These are phyloP conservation scores for Alloascoidea hylecoeti DNA, from an alignment of 805 yeast species.

Conservation along the genomic window DNA sequence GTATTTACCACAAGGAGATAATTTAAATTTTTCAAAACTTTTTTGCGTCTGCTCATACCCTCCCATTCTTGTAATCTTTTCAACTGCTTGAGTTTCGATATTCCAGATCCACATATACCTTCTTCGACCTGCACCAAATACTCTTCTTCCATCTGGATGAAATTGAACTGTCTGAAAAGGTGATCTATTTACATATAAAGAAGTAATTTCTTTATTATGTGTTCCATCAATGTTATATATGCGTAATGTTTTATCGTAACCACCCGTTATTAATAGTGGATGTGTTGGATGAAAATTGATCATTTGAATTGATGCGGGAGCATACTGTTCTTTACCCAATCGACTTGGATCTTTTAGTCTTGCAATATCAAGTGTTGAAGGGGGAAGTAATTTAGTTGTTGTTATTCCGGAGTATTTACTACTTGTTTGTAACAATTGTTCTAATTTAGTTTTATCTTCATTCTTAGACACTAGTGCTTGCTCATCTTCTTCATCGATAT, in stretches of 20 bases:
- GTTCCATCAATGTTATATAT: constrained; percentile 87
- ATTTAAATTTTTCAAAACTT: constrained; percentile 75
- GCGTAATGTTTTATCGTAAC: constrained; percentile 81
- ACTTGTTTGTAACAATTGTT: constrained; percentile 14
- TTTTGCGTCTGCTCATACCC: constrained; percentile 82
- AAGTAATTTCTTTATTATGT: constrained; percentile 64
- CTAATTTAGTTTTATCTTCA: constrained; percentile 17
- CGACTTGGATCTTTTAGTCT: constrained; percentile 65
- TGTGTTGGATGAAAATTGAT: constrained; percentile 73
- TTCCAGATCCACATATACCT: constrained; percentile 90
- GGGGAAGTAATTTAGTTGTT: constrained; percentile 45
- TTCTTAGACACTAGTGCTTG: too few species aligned
- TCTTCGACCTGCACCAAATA: constrained; percentile 85
- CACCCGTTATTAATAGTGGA: constrained; percentile 80
- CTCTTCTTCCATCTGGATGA: constrained; percentile 33
- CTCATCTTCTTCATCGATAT: neutral
- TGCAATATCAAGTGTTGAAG: constrained; percentile 58
- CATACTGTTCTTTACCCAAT: constrained; percentile 24
- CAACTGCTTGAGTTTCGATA: constrained; percentile 56
- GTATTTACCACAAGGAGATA: constrained; percentile 59
- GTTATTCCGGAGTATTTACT: constrained; percentile 13
- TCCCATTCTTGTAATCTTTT: constrained; percentile 77
- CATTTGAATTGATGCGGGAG: constrained; percentile 63
- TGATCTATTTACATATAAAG: constrained; percentile 62
- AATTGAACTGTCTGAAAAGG: constrained; percentile 73